Conservation (phyloP, 352 stramenopile species). For the Phytophthora cactorum region DNA sequence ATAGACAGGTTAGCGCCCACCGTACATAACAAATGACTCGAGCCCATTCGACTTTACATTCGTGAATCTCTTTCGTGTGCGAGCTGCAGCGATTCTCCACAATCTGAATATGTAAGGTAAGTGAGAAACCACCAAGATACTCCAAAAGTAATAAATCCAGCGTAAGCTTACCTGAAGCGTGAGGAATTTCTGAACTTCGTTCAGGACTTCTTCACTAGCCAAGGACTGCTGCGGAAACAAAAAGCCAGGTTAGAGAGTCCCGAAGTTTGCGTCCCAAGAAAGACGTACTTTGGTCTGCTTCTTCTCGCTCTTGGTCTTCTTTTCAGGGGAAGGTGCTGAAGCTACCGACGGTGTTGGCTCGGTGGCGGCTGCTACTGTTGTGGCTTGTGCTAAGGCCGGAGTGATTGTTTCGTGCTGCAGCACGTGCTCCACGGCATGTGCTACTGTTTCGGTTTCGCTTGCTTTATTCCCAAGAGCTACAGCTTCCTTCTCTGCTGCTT, state of each 20-base stretch:
- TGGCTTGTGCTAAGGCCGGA: neutral
- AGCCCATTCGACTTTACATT: constrained; percentile 42
- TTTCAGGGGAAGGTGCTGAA: constrained; percentile 11
- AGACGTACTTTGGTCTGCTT: constrained; percentile 19
- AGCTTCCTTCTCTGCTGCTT: constrained; percentile 7
- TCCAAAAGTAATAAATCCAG: no score
- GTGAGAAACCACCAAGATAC: no score
- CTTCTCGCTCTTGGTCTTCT: constrained; percentile 26
- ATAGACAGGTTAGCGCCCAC: neutral
- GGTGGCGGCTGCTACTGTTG: neutral
- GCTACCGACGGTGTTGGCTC: constrained; percentile 1
- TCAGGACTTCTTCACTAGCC: constrained; percentile 31
- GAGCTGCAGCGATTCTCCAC: constrained; percentile 59
- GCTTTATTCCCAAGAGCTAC: neutral
- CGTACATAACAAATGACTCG: neutral
- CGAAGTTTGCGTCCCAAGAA: neutral
- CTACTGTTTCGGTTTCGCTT: constrained; percentile 5
- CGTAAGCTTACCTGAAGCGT: constrained; percentile 34
- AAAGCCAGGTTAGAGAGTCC: constrained; percentile 10
- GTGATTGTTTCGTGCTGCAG: neutral
- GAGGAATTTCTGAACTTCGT: constrained; percentile 43
- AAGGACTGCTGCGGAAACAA: constrained; percentile 37
- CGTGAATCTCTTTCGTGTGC: constrained; percentile 56
- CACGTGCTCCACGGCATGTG: neutral
- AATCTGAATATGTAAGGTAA: constrained; percentile 36